Conservation (phyloP, 305 asterid species). For the Solanum aculeatissimum region DNA sequence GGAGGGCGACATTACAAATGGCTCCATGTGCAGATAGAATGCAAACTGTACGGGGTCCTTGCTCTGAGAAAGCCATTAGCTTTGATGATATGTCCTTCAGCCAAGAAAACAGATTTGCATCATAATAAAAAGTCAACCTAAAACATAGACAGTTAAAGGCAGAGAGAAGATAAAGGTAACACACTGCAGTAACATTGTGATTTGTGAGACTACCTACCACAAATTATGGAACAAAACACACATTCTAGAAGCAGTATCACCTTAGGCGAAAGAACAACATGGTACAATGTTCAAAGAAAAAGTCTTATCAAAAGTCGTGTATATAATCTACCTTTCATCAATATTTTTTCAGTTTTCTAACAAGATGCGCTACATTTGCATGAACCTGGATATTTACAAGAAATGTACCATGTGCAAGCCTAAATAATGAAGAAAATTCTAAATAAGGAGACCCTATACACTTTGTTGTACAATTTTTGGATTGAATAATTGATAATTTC, state of each 20-base stretch:
- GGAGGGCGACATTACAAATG: conserved; percentile 35
- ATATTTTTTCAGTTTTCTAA: too few relatives aligned
- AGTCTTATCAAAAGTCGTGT: too few relatives aligned
- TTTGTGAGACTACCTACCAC: neutral
- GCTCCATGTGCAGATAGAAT: conserved; percentile 48
- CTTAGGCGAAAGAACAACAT: neutral
- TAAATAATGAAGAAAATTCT: too few relatives aligned
- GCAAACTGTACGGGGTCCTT: conserved; percentile 37
- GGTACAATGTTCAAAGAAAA: neutral
- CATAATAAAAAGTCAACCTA: neutral
- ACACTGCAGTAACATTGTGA: neutral
- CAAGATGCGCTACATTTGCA: too few relatives aligned
- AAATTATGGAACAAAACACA: neutral
- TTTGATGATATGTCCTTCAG: conserved; percentile 41
- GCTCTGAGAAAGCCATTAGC: conserved; percentile 45
- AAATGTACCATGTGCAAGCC: too few relatives aligned
- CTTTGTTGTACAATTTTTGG: too few relatives aligned
- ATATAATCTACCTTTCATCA: too few relatives aligned
- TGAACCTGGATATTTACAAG: too few relatives aligned
- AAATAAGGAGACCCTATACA: too few relatives aligned
- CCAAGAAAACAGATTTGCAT: neutral
- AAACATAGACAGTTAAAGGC: neutral
- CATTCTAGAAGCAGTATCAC: neutral
- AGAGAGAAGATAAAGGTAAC: neutral
- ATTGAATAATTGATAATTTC: too few relatives aligned